Evolutionary conservation across 2,329 filamentous ascomycete species (phyloP).

Genomic region (Massarina eburnea): DNA sequence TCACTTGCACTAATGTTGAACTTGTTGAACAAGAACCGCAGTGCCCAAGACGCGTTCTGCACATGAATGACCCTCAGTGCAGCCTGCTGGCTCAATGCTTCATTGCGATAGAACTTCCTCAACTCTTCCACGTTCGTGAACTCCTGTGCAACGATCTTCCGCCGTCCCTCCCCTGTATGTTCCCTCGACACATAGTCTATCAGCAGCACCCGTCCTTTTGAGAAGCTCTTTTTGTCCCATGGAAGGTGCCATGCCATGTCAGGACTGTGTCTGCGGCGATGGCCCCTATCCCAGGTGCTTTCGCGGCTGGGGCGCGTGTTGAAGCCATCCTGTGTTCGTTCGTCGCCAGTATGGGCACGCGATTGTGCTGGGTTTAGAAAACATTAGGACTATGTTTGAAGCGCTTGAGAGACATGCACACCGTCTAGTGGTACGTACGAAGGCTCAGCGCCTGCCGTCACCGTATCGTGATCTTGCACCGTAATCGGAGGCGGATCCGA

Average conservation of each 20-base stretch:
- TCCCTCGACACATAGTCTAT: conserved; percentile 52
- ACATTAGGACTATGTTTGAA: no score
- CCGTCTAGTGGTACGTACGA: conserved; percentile 26
- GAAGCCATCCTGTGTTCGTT: neutral
- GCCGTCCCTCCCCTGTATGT: conserved; percentile 40
- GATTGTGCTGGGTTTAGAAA: conserved; percentile 15
- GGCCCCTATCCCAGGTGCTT: conserved; percentile 21
- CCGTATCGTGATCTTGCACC: conserved; percentile 36
- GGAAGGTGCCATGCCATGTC: conserved; percentile 41
- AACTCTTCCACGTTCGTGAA: conserved; percentile 49
- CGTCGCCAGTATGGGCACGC: conserved; percentile 12
- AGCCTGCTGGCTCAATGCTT: conserved; percentile 37
- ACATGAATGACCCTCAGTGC: conserved; percentile 50
- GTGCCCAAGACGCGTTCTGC: conserved; percentile 57
- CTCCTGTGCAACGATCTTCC: conserved; percentile 53
- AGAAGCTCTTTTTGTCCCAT: conserved; percentile 42
- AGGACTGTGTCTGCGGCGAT: conserved; percentile 37
- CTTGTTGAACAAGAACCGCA: conserved; percentile 52
- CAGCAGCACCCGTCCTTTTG: conserved; percentile 51
- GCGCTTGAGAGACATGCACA: no score
- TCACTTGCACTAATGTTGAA: conserved; percentile 55
- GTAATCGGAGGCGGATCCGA: conserved; percentile 38
- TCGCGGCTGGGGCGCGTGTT: conserved; percentile 15
- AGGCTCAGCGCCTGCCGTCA: conserved; percentile 21
- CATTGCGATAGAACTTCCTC: conserved; percentile 47